These are phyloP conservation scores for Nyssa sinensis DNA, from an alignment of 148 eudicot species.

Conservation along the genomic window DNA sequence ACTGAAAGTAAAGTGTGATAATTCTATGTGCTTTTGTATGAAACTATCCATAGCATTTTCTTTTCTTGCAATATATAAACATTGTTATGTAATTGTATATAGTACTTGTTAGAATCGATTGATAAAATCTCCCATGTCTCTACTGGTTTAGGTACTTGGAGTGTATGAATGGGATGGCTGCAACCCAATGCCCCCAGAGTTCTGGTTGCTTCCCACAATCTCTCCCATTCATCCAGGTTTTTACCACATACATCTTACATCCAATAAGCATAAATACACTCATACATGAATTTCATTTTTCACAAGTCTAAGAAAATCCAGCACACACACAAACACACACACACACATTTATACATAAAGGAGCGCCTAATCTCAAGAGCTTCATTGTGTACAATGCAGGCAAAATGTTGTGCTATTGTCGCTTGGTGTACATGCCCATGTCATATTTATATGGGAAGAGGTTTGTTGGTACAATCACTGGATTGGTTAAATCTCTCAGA, in stretches of 20 bases:
- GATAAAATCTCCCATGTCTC: not conserved
- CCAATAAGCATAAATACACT: too few species aligned
- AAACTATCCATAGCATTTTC: too few species aligned
- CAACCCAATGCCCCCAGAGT: constrained; percentile 71
- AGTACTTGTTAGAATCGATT: not conserved
- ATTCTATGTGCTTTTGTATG: too few species aligned
- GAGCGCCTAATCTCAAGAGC: not conserved
- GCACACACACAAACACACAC: not conserved
- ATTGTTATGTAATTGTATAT: too few species aligned
- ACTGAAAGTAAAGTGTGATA: too few species aligned
- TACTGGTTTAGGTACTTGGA: constrained; percentile 43
- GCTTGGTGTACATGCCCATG: constrained; percentile 74
- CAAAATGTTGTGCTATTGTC: constrained; percentile 55
- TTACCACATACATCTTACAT: not conserved
- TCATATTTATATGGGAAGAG: constrained; percentile 67
- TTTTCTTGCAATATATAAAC: too few species aligned
- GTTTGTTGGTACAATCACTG: constrained; percentile 54
- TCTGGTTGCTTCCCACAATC: constrained; percentile 59
- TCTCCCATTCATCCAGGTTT: constrained; percentile 65
- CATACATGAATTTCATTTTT: not conserved
- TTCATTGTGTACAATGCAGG: constrained; percentile 31
- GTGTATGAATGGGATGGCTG: constrained; percentile 68
- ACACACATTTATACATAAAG: too few species aligned
- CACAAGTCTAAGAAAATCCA: not conserved
- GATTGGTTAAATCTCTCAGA: constrained; percentile 37